Conservation (phyloP, 768 basidiomycete species). For the Podaxis sp. region DNA sequence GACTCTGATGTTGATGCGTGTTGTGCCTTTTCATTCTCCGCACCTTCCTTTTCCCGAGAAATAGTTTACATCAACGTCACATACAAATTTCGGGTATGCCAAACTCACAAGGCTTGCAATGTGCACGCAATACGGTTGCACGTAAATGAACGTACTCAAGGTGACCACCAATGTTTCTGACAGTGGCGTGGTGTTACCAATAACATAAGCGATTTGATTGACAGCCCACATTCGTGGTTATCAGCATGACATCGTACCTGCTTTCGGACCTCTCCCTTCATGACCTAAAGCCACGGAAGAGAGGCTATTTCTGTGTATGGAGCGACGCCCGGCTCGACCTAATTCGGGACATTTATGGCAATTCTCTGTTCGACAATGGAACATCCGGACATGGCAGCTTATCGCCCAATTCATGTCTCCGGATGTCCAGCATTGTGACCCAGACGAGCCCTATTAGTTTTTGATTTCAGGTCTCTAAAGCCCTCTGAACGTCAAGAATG, state of each 20-base stretch:
- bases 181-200: background rate
- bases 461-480: background rate
- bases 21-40: background rate
- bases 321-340: background rate
- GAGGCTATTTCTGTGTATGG: background rate
- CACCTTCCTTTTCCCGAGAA: background rate
- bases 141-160: background rate
- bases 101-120: background rate
- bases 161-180: background rate
- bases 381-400: conserved; percentile 1
- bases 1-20: background rate
- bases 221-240: background rate
- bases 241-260: background rate
- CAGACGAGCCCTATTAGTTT: background rate
- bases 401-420: background rate
- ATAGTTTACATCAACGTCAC: background rate
- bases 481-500: background rate
- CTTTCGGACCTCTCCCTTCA: background rate
- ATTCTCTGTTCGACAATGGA: background rate
- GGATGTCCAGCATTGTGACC: background rate
- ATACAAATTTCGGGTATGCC: background rate
- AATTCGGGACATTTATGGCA: background rate
- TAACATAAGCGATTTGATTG: background rate
- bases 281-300: background rate
- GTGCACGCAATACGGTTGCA: background rate